Percentiles rank a stretch among this genome's conserved stretches.
These are phyloP conservation scores for Fonsecaea erecta DNA, from an alignment of 2,329 filamentous ascomycete species.

Conservation along the genomic window DNA sequence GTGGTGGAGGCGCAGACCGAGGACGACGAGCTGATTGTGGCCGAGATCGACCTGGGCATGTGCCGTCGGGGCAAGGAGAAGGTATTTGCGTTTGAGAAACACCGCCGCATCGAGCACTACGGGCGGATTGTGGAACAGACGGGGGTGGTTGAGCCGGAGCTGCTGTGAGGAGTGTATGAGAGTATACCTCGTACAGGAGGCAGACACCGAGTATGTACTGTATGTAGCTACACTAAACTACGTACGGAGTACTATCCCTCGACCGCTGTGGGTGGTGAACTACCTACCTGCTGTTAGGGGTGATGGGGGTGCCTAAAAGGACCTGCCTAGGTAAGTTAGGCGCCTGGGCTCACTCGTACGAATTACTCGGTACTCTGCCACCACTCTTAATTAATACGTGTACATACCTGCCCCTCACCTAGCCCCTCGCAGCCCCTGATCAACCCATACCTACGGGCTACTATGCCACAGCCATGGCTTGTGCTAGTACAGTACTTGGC, in stretches of 20 bases:
- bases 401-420: not conserved
- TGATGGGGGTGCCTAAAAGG: not conserved
- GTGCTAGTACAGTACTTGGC: not conserved
- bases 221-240: too few species aligned
- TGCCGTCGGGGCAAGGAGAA: slow-evolving; percentile 56
- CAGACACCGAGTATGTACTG: too few species aligned
- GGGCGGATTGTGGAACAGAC: slow-evolving; percentile 39
- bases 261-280: too few species aligned
- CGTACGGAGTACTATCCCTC: too few species aligned
- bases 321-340: not conserved
- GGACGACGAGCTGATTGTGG: slow-evolving; percentile 58
- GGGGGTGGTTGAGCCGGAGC: slow-evolving; percentile 48
- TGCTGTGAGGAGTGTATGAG: too few species aligned
- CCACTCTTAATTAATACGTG: not conserved
- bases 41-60: slow-evolving; percentile 55
- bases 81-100: slow-evolving; percentile 45
- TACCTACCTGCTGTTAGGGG: too few species aligned
- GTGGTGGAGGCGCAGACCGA: slow-evolving; percentile 55
- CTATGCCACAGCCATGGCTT: not conserved
- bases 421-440: too few species aligned
- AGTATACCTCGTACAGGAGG: too few species aligned
- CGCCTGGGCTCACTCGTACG: too few species aligned
- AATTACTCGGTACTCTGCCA: too few species aligned
- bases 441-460: too few species aligned
- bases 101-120: slow-evolving; percentile 43